Conservation (phyloP, 805 yeast species). For the Sungouiozyma ichnusensis region DNA sequence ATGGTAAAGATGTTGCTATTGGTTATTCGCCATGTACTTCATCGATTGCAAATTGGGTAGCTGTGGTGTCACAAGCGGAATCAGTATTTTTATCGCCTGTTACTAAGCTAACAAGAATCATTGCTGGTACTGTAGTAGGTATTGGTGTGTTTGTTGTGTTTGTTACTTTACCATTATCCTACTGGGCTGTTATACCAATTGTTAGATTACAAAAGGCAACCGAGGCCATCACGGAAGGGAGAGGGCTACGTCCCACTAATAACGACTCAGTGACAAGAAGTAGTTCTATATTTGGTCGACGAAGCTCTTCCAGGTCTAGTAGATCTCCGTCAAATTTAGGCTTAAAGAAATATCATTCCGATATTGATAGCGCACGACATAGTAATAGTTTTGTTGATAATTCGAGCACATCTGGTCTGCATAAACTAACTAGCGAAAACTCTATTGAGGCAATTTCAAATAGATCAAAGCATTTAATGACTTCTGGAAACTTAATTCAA, state of each 20-base stretch:
- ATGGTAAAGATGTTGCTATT: conserved; percentile 37
- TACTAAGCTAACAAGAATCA: conserved; percentile 49
- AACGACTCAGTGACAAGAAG: conserved; percentile 16
- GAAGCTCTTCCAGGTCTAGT: not conserved
- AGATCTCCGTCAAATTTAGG: not conserved
- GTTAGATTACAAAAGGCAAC: conserved; percentile 72
- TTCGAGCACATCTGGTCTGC: conserved; percentile 1
- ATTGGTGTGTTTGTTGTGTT: conserved; percentile 65
- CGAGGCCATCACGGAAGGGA: conserved; percentile 39
- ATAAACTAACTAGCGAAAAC: not conserved
- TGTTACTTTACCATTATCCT: conserved; percentile 74
- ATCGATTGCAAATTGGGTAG: conserved; percentile 51
- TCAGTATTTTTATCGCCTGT: conserved; percentile 53
- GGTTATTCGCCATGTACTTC: conserved; percentile 44
- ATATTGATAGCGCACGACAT: not conserved
- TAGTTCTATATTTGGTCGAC: conserved; percentile 10
- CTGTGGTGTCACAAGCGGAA: conserved; percentile 56
- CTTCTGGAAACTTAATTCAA: conserved; percentile 28
- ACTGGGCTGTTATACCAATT: conserved; percentile 77
- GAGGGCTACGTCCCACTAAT: conserved; percentile 28
- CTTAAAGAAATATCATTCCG: not conserved
- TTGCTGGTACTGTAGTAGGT: conserved; percentile 69
- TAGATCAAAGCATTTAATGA: conserved; percentile 15
- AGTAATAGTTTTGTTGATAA: not conserved
- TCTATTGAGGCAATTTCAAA: conserved; percentile 6